A percentile compares a stretch with the other conserved stretches of the same genome.
Conservation (phyloP, 2,329 filamentous ascomycete genomes). For the Furcasterigmium sp. region DNA sequence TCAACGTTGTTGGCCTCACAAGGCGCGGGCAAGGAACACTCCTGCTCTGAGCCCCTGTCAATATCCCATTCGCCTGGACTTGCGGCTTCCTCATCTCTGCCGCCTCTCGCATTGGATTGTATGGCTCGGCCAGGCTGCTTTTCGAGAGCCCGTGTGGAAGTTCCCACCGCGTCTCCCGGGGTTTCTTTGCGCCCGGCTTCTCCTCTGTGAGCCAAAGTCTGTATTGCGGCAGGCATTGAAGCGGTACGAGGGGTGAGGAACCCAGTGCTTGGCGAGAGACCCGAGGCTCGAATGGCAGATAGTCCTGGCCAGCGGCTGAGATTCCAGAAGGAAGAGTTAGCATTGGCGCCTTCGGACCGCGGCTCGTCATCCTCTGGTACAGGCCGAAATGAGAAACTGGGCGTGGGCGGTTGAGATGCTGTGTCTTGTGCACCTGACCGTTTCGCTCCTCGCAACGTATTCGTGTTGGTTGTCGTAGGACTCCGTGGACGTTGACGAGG, state of each 20-base stretch:
- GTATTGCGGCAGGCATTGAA: not conserved
- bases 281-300: conserved; percentile 25
- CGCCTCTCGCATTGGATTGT: too few relatives aligned
- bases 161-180: too few relatives aligned
- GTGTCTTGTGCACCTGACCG: conserved; percentile 9
- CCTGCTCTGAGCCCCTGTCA: too few relatives aligned
- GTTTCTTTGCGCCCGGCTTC: too few relatives aligned
- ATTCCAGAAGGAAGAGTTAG: conserved; percentile 52
- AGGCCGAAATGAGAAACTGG: conserved; percentile 47
- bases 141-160: too few relatives aligned
- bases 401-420: conserved; percentile 40
- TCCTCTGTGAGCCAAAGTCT: not conserved
- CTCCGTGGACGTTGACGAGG: conserved; percentile 40
- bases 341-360: conserved; percentile 30
- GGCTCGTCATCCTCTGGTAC: conserved; percentile 33
- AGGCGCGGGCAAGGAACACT: too few relatives aligned
- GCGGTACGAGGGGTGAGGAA: conserved; percentile 1
- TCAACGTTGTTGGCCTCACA: too few relatives aligned
- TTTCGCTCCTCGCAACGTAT: too few relatives aligned
- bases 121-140: too few relatives aligned
- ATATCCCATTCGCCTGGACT: too few relatives aligned
- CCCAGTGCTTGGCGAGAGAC: conserved; percentile 14
- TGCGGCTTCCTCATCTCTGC: too few relatives aligned
- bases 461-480: conserved; percentile 31
- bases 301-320: conserved; percentile 47